Percentiles rank a stretch among this genome's conserved stretches.
Conservation (phyloP, 352 stramenopile species). For the Elongisporangium anandrum region DNA sequence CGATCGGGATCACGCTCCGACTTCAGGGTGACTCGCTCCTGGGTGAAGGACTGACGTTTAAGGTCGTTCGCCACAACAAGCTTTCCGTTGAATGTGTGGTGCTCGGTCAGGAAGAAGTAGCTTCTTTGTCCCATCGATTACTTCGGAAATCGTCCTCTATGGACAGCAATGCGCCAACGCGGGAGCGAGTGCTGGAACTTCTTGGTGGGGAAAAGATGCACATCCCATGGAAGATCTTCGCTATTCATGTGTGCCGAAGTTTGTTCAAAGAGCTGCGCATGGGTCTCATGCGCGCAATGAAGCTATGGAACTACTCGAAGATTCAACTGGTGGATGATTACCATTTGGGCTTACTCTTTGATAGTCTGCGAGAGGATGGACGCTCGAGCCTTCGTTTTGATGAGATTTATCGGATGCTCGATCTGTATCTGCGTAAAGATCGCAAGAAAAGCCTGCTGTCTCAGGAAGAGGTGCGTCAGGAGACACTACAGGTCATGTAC, state of each 20-base stretch:
- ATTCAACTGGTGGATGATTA: constrained; percentile 80
- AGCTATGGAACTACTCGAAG: constrained; percentile 81
- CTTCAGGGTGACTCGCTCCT: constrained; percentile 77
- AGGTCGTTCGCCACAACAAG: constrained; percentile 81
- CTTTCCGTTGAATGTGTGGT: constrained; percentile 84
- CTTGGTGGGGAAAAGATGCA: constrained; percentile 80
- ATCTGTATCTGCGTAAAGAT: constrained; percentile 81
- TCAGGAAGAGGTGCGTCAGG: constrained; percentile 66
- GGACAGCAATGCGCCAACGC: constrained; percentile 7
- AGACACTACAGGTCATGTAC: constrained; percentile 85
- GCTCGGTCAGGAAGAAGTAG: constrained; percentile 21
- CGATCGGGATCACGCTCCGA: constrained; percentile 77
- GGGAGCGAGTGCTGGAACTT: constrained; percentile 68
- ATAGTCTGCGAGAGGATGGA: constrained; percentile 67
- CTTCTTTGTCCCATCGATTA: background rate
- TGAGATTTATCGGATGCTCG: constrained; percentile 82
- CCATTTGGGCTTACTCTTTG: constrained; percentile 73
- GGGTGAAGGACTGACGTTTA: constrained; percentile 65
- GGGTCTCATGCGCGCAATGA: constrained; percentile 67
- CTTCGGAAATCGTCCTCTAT: constrained; percentile 1
- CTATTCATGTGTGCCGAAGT: constrained; percentile 62
- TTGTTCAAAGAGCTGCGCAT: constrained; percentile 73
- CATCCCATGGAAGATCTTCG: constrained; percentile 73
- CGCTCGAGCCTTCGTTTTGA: constrained; percentile 76
- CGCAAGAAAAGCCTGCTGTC: constrained; percentile 60